Evolutionary conservation across 139 green algal genomes (phyloP).

Genomic region (Chlamydomonas sp.): DNA sequence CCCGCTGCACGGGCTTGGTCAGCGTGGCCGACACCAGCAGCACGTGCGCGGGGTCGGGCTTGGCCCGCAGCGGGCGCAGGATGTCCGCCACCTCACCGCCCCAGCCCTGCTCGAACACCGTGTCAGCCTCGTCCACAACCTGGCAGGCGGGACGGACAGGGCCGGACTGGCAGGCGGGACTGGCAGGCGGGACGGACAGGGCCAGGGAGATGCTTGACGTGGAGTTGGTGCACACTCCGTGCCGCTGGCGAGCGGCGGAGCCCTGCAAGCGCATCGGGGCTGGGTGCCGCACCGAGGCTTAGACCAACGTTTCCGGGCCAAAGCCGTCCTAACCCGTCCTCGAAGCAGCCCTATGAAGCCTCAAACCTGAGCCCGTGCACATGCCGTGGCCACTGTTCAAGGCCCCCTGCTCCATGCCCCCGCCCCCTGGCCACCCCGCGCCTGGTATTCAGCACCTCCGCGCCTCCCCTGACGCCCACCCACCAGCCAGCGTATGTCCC

Average conservation of each 20-base stretch:
- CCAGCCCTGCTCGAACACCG: conserved; percentile 90
- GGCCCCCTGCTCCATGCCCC: not conserved
- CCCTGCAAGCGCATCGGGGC: too few species aligned
- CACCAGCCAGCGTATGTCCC: conserved; percentile 76
- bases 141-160: not conserved
- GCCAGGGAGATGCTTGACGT: not conserved
- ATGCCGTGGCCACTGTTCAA: not conserved
- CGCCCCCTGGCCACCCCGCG: not conserved
- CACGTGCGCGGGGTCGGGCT: conserved; percentile 61
- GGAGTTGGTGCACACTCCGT: not conserved
- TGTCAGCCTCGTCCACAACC: conserved; percentile 98
- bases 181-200: not conserved
- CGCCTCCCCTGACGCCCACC: not conserved
- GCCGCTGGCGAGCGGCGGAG: too few species aligned
- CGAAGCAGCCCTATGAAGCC: too few species aligned
- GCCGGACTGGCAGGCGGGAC: too few species aligned
- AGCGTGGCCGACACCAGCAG: conserved; percentile 95
- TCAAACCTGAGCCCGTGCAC: too few species aligned
- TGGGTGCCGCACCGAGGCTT: too few species aligned
- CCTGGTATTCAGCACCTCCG: not conserved
- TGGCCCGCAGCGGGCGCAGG: conserved; percentile 70
- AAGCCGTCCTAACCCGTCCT: too few species aligned
- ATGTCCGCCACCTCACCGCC: conserved; percentile 80
- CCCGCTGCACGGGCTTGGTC: conserved; percentile 65
- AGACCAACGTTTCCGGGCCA: too few species aligned